Evolutionary conservation across 1,139 yeast genomes (phyloP).

Genomic region (Candida tunisiensis): DNA sequence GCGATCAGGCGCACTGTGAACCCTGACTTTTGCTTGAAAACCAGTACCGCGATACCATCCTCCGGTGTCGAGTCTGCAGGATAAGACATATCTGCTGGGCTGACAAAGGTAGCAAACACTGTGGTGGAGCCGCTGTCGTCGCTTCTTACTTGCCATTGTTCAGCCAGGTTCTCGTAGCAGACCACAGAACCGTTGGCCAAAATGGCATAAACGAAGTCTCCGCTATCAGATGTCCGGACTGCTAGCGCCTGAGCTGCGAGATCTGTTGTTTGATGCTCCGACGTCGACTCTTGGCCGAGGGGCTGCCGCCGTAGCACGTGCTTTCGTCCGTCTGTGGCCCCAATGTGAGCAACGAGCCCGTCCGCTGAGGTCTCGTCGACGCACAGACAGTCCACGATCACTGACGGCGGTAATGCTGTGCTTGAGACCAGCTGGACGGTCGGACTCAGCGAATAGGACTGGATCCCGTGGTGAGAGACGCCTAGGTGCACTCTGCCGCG

Average conservation of each 20-base stretch:
- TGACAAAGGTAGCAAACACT: conserved; percentile 1
- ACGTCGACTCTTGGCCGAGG: no score
- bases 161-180: conserved; percentile 1
- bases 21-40: no score
- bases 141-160: conserved; percentile 2
- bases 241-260: conserved; percentile 2
- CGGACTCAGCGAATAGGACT: conserved; percentile 58
- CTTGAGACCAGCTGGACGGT: conserved; percentile 51
- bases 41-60: no score
- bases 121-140: conserved; percentile 1
- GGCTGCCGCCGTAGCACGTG: no score
- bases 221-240: conserved; percentile 1
- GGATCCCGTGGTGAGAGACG: conserved; percentile 60
- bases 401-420: no score
- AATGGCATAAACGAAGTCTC: conserved; percentile 2
- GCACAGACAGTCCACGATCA: no score
- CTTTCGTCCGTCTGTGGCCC: no score
- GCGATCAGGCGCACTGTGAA: no score
- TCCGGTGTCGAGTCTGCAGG: no score
- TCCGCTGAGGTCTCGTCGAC: no score
- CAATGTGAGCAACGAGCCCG: no score
- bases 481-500: conserved; percentile 29
- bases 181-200: conserved; percentile 1
- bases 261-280: no score
- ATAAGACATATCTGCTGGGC: conserved; percentile 1